Evolutionary conservation across 1,284 basidiomycete genomes (phyloP), one percentile per base, ranked within the genome.

Genomic region (Pseudozyma thailandica): DNA sequence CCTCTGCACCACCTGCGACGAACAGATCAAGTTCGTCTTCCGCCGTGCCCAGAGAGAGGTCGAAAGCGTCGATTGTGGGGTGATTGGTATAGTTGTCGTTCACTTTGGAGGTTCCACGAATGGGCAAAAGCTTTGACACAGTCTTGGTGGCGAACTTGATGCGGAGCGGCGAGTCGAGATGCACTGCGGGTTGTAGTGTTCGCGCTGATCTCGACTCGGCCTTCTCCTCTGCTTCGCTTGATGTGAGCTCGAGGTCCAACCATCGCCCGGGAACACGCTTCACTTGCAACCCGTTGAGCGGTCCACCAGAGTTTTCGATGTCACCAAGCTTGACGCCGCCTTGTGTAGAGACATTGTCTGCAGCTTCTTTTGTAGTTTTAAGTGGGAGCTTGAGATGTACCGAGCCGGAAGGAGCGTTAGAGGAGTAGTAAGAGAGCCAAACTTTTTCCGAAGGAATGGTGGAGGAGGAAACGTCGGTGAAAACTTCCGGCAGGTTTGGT

Each of bases 401-500:
- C 27, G 57, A 62, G 12, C 59, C 64, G 2, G 52, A 62, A 10
- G 74, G 76, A 2, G 68, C 68, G 33, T 78, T 78, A 35, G 54
- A 48, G 12, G 69, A 25, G 83, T 91, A 91, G 81, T 88, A 89
- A 0, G 90, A 91, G 3, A 91, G 82, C 90, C 90, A 92, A 73
- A 89, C 86, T 43, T 86, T 86, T 60, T 91, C 90, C 3, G 81
- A 84, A 0, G 88, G 86, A 5, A 90, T 83, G 4, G 86, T 52
- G 7, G 87, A 89, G 20, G 86, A 84, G 1, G 70, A 59, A 2
- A 91, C 86, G 66, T 92, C 90, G 18, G 85, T 82, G 21, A 90
- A 83, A 3, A 90, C 87, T 31, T 84, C 82, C 2, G 85, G 79
- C 60, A 89, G 88, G 31, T 88, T 87, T 15, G 87, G 87, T 78